Evolutionary conservation across 2,329 filamentous ascomycete genomes (phyloP).

Genomic region (Ilyonectria mors-panacis): DNA sequence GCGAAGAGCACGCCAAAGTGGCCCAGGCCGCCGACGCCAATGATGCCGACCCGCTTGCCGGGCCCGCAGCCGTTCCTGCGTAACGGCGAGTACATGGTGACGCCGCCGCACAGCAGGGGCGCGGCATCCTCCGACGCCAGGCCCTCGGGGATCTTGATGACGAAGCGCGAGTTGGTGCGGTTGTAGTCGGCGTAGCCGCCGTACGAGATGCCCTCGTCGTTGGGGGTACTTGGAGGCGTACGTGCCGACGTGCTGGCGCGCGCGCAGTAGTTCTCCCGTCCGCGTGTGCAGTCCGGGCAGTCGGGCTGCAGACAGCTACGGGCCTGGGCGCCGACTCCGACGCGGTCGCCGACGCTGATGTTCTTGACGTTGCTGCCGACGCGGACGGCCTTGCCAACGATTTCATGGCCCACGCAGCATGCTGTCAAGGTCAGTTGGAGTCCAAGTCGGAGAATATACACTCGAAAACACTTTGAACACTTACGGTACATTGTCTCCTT

Average conservation of each 20-base stretch:
- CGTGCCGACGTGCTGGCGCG: conserved; percentile 67
- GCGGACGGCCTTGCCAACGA: conserved; percentile 70
- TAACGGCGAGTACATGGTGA: conserved; percentile 75
- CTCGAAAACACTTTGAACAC: not conserved
- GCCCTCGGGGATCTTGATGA: conserved; percentile 80
- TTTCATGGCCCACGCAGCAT: conserved; percentile 75
- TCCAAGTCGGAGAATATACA: conserved; percentile 1
- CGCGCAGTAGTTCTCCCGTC: conserved; percentile 78
- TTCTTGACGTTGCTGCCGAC: conserved; percentile 63
- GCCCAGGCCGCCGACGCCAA: conserved; percentile 77
- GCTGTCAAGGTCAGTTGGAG: conserved; percentile 45
- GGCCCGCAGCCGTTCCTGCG: conserved; percentile 74
- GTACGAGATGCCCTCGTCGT: conserved; percentile 72
- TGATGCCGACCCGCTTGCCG: conserved; percentile 76
- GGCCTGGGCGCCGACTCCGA: conserved; percentile 78
- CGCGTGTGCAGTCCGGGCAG: conserved; percentile 67
- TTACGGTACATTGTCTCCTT: conserved; percentile 39
- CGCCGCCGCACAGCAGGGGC: conserved; percentile 86
- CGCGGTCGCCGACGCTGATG: conserved; percentile 74
- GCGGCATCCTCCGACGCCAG: conserved; percentile 74
- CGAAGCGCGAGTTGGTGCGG: conserved; percentile 46
- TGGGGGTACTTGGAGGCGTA: conserved; percentile 70
- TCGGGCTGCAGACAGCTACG: conserved; percentile 68
- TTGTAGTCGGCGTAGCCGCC: conserved; percentile 67
- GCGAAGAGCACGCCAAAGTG: conserved; percentile 79